phyloP scores from a whole-genome alignment of 2,329 filamentous ascomycete genomes.

The Coniochaeta hoffmannii region DNA sequence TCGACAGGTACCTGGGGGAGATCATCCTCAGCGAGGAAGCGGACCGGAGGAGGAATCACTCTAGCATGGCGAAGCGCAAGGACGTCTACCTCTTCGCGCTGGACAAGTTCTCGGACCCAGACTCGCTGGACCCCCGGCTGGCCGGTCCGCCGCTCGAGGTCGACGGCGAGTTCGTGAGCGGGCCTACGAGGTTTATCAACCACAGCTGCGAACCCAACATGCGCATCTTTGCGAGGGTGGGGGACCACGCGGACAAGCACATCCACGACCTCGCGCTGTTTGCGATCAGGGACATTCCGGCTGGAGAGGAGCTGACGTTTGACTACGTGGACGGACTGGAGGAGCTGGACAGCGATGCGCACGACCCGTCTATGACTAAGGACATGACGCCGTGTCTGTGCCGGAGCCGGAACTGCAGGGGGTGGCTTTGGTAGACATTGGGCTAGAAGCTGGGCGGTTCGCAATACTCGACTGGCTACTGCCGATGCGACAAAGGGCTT shows the following conservation, averaged over 20 bases:
- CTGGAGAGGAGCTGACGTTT: conserved; percentile 67
- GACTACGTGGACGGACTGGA: conserved; percentile 67
- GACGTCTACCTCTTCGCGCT: conserved; percentile 74
- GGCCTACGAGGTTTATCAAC: conserved; percentile 75
- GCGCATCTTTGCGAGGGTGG: conserved; percentile 70
- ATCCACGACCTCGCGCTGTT: conserved; percentile 75
- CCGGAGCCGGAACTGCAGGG: conserved; percentile 57
- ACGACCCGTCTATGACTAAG: conserved; percentile 37
- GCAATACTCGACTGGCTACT: too few species aligned
- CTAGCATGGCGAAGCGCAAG: conserved; percentile 53
- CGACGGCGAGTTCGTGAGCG: conserved; percentile 69
- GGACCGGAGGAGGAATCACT: conserved; percentile 50
- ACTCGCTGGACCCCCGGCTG: conserved; percentile 48
- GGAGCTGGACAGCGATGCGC: conserved; percentile 38
- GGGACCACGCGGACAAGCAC: conserved; percentile 65
- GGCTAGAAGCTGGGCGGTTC: too few species aligned
- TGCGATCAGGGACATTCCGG: conserved; percentile 57
- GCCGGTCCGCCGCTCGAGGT: conserved; percentile 50
- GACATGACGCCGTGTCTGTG: conserved; percentile 57
- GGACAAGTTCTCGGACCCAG: conserved; percentile 65
- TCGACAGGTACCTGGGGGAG: conserved; percentile 73
- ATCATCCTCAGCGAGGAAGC: conserved; percentile 60
- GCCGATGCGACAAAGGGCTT: too few species aligned
- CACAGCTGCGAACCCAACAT: conserved; percentile 76
- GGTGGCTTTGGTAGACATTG: conserved; percentile 53